phyloP scores from a whole-genome alignment of 305 asterid species.

The Fraxinus latifolia region DNA sequence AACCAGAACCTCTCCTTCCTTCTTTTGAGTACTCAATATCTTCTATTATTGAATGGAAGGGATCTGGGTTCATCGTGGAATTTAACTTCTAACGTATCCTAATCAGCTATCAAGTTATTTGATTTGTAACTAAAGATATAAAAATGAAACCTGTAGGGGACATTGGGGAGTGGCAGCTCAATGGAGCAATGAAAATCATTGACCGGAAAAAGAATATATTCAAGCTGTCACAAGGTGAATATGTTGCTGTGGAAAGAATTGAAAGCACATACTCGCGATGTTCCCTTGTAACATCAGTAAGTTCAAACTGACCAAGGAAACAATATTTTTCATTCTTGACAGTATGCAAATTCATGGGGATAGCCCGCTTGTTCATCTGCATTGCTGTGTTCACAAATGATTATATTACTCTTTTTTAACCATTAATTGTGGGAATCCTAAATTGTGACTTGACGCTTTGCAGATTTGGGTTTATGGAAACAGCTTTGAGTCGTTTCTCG shows the following conservation, averaged over 20 bases:
- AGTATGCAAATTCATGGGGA: neutral
- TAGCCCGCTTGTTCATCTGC: neutral
- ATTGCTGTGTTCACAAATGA: neutral
- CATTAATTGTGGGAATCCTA: neutral
- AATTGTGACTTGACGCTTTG: neutral
- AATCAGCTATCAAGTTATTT: neutral
- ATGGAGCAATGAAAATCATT: slow-evolving; percentile 78
- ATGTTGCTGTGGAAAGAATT: slow-evolving; percentile 78
- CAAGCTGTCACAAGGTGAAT: slow-evolving; percentile 95
- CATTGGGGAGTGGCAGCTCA: slow-evolving; percentile 81
- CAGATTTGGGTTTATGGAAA: slow-evolving; percentile 93
- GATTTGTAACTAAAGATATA: neutral
- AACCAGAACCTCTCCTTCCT: neutral
- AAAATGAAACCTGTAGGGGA: slow-evolving; percentile 54
- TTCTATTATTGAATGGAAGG: neutral
- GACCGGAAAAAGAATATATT: slow-evolving; percentile 93
- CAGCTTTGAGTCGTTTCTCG: slow-evolving; percentile 84
- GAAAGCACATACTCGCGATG: slow-evolving; percentile 72
- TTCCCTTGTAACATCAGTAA: slow-evolving; percentile 70
- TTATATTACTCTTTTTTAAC: neutral
- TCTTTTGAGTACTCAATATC: neutral
- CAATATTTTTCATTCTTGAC: neutral
- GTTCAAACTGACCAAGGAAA: slow-evolving; percentile 16
- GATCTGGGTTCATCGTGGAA: neutral
- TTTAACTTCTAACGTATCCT: neutral